Evolutionary conservation across 805 yeast species (phyloP).

Genomic region (Candida endomychidarum): DNA sequence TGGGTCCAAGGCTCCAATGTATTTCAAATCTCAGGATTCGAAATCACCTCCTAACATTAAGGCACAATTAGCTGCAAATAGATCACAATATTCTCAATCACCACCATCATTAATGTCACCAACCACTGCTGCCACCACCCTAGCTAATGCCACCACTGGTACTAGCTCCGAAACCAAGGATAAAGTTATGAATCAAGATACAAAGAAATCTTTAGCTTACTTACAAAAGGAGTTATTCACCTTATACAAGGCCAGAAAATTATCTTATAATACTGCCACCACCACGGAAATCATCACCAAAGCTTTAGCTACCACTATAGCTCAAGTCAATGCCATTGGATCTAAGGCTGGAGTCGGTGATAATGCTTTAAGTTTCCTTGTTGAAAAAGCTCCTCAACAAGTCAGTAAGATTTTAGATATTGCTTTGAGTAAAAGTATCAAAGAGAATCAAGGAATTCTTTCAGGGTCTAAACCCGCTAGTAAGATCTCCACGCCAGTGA

Average conservation of each 20-base stretch:
- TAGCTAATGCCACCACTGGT: constrained; percentile 5
- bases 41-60: constrained; percentile 29
- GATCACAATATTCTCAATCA: constrained; percentile 26
- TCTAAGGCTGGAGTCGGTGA: constrained; percentile 80
- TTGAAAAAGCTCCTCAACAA: constrained; percentile 79
- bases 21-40: constrained; percentile 29
- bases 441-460: constrained; percentile 34
- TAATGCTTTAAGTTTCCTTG: constrained; percentile 72
- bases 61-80: constrained; percentile 49
- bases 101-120: constrained; percentile 16
- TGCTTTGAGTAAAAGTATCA: constrained; percentile 77
- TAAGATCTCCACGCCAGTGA: constrained; percentile 23
- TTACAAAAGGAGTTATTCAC: constrained; percentile 83
- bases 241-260: constrained; percentile 71
- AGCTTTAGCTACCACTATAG: constrained; percentile 90
- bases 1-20: constrained; percentile 31
- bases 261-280: constrained; percentile 72
- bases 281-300: constrained; percentile 84
- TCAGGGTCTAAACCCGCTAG: constrained; percentile 21
- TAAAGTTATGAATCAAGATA: constrained; percentile 49
- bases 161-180: neutral
- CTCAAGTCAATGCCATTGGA: constrained; percentile 85
- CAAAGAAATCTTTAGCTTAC: constrained; percentile 74
- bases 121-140: constrained; percentile 7
- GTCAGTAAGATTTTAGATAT: constrained; percentile 75